Percentiles rank a stretch among this genome's conserved stretches.
phyloP scores from a whole-genome alignment of 1,284 basidiomycete genomes.

The Ganoderma sinense region DNA sequence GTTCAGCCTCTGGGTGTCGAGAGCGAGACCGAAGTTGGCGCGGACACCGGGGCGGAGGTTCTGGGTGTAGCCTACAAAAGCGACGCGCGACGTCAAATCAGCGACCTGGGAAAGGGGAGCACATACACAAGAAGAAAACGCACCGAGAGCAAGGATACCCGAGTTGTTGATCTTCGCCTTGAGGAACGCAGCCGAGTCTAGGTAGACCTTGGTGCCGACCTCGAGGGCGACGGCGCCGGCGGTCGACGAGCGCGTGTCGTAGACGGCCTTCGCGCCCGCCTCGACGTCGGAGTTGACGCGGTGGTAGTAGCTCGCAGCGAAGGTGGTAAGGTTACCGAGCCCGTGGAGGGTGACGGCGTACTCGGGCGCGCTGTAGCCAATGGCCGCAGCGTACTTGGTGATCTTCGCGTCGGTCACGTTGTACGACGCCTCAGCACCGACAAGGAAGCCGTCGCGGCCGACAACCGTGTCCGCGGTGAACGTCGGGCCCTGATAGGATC shows the following conservation, averaged over 20 bases:
- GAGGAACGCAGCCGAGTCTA: constrained; percentile 91
- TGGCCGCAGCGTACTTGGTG: constrained; percentile 90
- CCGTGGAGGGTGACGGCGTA: constrained; percentile 97
- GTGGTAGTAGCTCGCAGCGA: constrained; percentile 99
- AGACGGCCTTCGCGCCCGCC: constrained; percentile 97
- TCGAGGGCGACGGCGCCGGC: constrained; percentile 84
- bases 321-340: constrained; percentile 94
- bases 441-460: constrained; percentile 96
- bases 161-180: constrained; percentile 99
- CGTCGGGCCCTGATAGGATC: constrained; percentile 80
- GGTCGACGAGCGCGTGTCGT: constrained; percentile 89
- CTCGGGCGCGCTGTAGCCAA: constrained; percentile 96
- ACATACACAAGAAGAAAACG: constrained; percentile 27
- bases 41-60: constrained; percentile 95
- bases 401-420: constrained; percentile 95
- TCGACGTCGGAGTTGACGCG: constrained; percentile 94
- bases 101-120: neutral
- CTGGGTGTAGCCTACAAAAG: constrained; percentile 84
- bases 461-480: constrained; percentile 96
- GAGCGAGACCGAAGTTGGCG: constrained; percentile 91
- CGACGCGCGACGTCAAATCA: neutral
- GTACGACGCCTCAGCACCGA: constrained; percentile 96
- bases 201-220: constrained; percentile 96
- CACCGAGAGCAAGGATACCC: constrained; percentile 88
- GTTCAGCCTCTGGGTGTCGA: constrained; percentile 91